Percentiles rank a stretch among this genome's conserved stretches.
Evolutionary conservation across 306 rosid species (phyloP).

Genomic region (Sicyos edulis): DNA sequence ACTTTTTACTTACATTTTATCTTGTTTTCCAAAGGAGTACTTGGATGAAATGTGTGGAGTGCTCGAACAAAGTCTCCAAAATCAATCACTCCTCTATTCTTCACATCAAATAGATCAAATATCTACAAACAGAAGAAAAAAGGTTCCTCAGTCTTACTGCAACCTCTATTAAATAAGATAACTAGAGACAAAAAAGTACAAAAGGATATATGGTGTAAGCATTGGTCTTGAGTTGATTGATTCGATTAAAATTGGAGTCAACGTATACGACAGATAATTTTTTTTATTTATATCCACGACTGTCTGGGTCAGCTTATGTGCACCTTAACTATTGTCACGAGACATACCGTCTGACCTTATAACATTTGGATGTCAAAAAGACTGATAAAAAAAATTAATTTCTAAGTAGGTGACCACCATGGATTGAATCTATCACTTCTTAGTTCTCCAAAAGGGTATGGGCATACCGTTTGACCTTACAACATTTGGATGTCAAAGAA

Average conservation of each 20-base stretch:
- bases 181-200: not conserved
- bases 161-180: not conserved
- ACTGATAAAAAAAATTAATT: too few species aligned
- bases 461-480: too few species aligned
- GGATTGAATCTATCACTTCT: too few species aligned
- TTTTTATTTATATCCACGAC: too few species aligned
- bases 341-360: too few species aligned
- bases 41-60: conserved; percentile 22
- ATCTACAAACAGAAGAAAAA: conserved; percentile 13
- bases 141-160: not conserved
- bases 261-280: not conserved
- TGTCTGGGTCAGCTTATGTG: too few species aligned
- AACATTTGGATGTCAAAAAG: too few species aligned
- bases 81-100: conserved; percentile 20
- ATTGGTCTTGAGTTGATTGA: not conserved
- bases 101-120: conserved; percentile 24
- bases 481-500: too few species aligned
- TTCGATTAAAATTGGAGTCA: not conserved
- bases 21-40: conserved; percentile 16
- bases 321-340: too few species aligned
- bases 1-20: conserved; percentile 8
- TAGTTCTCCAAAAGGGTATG: too few species aligned
- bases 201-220: not conserved
- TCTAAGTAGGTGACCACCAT: too few species aligned
- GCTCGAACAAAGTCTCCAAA: conserved; percentile 24